Evolutionary conservation across 352 stramenopile genomes (phyloP).

Genomic region (Phytophthora constricta): DNA sequence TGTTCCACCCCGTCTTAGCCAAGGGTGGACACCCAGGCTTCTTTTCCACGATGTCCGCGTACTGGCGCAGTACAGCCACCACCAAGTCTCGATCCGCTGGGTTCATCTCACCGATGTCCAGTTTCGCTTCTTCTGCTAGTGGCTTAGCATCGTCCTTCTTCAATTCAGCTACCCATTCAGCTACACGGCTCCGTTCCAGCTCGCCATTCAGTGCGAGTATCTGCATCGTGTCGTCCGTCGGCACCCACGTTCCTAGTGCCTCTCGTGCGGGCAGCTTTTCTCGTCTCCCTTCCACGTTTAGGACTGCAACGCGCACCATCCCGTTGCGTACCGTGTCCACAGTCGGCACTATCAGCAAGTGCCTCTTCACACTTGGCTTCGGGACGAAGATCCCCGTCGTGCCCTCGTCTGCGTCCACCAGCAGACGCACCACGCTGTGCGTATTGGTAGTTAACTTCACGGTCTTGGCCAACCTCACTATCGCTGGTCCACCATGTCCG

Average conservation of each 20-base stretch:
- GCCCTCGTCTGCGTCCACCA: slow-evolving; percentile 16
- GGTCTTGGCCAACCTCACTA: slow-evolving; percentile 4
- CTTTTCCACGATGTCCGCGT: no score
- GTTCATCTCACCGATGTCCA: no score
- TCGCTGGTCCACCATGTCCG: background rate
- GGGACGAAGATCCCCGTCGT: slow-evolving; percentile 8
- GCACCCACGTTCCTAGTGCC: slow-evolving; percentile 25
- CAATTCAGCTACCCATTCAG: slow-evolving; percentile 22
- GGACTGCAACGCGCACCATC: background rate
- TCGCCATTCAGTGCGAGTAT: slow-evolving; percentile 12
- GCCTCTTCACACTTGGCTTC: background rate
- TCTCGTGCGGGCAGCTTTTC: no score
- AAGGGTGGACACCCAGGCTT: no score
- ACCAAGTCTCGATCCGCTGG: no score
- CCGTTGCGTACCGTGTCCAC: slow-evolving; percentile 5
- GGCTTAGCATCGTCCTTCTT: no score
- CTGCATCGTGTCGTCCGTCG: slow-evolving; percentile 15
- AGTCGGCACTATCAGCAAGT: slow-evolving; percentile 18
- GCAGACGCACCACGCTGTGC: background rate
- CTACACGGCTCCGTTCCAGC: background rate
- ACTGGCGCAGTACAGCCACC: no score
- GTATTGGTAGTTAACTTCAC: slow-evolving; percentile 20
- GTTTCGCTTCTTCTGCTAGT: no score
- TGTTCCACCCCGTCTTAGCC: no score
- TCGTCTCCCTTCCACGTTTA: slow-evolving; percentile 19